Evolutionary conservation across 2,329 filamentous ascomycete species (phyloP), one percentile per base, ranked within the genome.

Genomic region (Fusarium mexicanum): DNA sequence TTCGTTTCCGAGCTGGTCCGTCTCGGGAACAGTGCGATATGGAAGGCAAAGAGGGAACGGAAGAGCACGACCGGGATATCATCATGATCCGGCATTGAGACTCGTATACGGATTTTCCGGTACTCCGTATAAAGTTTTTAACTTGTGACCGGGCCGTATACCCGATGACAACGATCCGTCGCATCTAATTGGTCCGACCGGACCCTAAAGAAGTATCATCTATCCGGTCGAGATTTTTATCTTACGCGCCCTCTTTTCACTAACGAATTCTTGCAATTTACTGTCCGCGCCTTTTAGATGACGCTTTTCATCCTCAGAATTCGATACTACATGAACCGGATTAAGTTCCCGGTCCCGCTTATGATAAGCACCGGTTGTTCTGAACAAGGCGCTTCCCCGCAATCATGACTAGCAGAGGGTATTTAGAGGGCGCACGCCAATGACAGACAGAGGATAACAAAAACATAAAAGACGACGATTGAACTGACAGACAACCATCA

Each of bases 401-500:
- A 53, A 29, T 38, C 54, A 22, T 18, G 18, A 46, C 29, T 50
- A 26, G 14, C 16, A 51, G 43, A 44, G 35, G 29, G 46, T 70
- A 59, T 44, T 74, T 72, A 17, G 71, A 74, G 71, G 71, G 71
- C 71, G 71, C 71, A 37, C 29, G 47, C 17, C n/a, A 29, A 43
- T 48, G 38, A 55, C 20, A 37, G 43, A 40, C 31, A 43, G 37
- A 41, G 46, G 4, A 41, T 50, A 31, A 26, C 29, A 10, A 31
- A 41, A 3, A 40, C 8, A 69, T 64, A 50, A 55, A 43, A 37
- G 17, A 12, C 12, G 1, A 3, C 7, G 6, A 13, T 2, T 17
- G 6, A 6, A 8, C n/a, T n/a, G 8, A 5, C 3, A 55, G 12
- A 8, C 1, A 3, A 6, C 6, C 26, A 22, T 0, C 11, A 2